Evolutionary conservation across 371 early-diverging fungal genomes (phyloP), one percentile per base, ranked within the genome.

Genomic region (Circinella minor): DNA sequence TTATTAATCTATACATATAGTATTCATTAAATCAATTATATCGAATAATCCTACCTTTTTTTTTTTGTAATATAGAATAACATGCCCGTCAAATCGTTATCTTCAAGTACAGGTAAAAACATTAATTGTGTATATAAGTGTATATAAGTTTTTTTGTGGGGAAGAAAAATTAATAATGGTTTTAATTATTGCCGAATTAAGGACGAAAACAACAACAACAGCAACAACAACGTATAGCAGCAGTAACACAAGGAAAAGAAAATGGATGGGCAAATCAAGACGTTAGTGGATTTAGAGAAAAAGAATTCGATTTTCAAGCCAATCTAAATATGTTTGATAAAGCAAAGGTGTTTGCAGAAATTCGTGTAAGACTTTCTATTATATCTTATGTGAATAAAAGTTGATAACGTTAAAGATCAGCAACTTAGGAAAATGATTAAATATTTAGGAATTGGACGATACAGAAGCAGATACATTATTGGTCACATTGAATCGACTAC

Each of bases 291-390:
- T 88, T 86, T 43, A 80, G 77, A 63, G 86, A 83, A 39, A 81
- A 91, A 49, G 94, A 93, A 66, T 95, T 95, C 81, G 94, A 94
- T 71, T 94, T 94, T 71, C 92, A 93, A 74, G 88, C 88, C 38
- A 91, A 92, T 68, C 73, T 95, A 37, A 76, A 81, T n/a, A 85
- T 89, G 79, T 91, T 92, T 87, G 89, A 95, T 71, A 95, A 95
- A 81, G 82, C 84, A 36, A 86, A 86, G 55, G 89, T 93, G 61
- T 95, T 93, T 90, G 93, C 87, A 17, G 91, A 94, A 73, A 93
- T 95, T 48, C 82, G 91, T 71, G 89, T 85, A 85, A 75, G 70
- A 60, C 57, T 57, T 51, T 51, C 51, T 51, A n/a, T 14, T 17
- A 13, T n/a, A 13, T 8, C 4, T 51, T 5, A 13, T 51, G 51